Conservation (phyloP, 345 rosid species). For the Gossypium herbaceum region DNA sequence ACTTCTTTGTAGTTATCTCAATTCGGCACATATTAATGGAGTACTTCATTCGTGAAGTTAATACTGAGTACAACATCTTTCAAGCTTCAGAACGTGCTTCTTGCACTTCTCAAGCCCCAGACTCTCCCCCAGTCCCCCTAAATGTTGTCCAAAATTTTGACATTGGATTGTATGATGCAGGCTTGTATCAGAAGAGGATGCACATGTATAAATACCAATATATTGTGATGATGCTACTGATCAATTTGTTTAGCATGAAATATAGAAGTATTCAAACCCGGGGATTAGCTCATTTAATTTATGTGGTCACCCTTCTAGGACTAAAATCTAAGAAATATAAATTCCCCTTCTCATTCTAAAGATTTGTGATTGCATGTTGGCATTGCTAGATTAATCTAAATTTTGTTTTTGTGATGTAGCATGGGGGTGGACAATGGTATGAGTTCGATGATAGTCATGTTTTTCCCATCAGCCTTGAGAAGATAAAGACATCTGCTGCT, state of each 20-base stretch:
- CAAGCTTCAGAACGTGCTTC: neutral
- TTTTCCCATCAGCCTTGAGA: slow-evolving; percentile 60
- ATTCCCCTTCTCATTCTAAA: neutral
- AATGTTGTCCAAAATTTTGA: neutral
- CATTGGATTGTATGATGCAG: neutral
- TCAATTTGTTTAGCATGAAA: too few species aligned
- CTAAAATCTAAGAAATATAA: neutral
- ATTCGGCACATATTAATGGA: neutral
- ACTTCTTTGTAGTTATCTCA: neutral
- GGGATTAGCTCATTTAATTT: neutral
- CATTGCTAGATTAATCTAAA: slow-evolving; percentile 3
- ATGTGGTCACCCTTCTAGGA: neutral
- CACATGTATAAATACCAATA: neutral
- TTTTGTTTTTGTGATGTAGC: slow-evolving; percentile 42
- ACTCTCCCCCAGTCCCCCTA: neutral
- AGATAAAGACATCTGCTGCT: slow-evolving; percentile 90
- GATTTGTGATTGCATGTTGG: neutral
- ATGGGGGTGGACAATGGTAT: slow-evolving; percentile 86
- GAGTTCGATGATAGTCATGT: slow-evolving; percentile 94
- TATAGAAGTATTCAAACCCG: neutral
- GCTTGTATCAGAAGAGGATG: neutral
- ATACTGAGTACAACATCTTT: neutral
- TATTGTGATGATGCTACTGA: neutral
- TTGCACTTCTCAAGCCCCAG: neutral
- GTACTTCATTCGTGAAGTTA: neutral